Evolutionary conservation across 169 alveolate genomes (phyloP).

Genomic region (Theileria annulata): DNA sequence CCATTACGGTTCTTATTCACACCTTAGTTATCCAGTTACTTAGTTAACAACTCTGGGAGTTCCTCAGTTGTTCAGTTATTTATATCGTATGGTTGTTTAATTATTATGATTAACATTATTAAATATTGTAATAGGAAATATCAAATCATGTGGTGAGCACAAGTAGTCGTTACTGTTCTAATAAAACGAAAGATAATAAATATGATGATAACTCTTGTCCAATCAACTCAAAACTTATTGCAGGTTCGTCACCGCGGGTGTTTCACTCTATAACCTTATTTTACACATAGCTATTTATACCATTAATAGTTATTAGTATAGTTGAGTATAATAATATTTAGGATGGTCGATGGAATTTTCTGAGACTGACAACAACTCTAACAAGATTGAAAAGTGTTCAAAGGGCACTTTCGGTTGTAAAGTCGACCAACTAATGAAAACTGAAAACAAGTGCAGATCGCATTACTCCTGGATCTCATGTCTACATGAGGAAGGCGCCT

Average conservation of each 20-base stretch:
- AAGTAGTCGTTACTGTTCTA: constrained; percentile 17
- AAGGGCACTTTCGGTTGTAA: constrained; percentile 29
- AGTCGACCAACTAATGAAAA: constrained; percentile 19
- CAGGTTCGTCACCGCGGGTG: constrained; percentile 23
- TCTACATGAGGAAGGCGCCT: constrained; percentile 3
- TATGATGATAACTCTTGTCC: constrained; percentile 49
- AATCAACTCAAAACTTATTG: constrained; percentile 7
- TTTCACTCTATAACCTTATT: no score
- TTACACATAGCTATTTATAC: not conserved
- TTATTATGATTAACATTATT: not conserved
- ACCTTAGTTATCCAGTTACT: not conserved
- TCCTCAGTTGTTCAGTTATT: not conserved
- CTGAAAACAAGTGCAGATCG: constrained; percentile 15
- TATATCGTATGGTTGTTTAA: not conserved
- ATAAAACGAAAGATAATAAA: constrained; percentile 4
- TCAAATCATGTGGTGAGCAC: constrained; percentile 40
- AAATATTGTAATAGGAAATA: constrained; percentile 12
- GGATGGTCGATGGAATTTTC: constrained; percentile 26
- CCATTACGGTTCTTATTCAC: not conserved
- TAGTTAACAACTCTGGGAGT: no score
- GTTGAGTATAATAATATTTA: not conserved
- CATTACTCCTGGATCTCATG: constrained; percentile 62
- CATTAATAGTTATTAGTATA: no score
- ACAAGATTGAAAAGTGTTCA: not conserved
- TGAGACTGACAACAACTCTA: constrained; percentile 6